phyloP scores from a whole-genome alignment of 202 grass and related monocot genomes.

The Sporobolus alterniflorus region DNA sequence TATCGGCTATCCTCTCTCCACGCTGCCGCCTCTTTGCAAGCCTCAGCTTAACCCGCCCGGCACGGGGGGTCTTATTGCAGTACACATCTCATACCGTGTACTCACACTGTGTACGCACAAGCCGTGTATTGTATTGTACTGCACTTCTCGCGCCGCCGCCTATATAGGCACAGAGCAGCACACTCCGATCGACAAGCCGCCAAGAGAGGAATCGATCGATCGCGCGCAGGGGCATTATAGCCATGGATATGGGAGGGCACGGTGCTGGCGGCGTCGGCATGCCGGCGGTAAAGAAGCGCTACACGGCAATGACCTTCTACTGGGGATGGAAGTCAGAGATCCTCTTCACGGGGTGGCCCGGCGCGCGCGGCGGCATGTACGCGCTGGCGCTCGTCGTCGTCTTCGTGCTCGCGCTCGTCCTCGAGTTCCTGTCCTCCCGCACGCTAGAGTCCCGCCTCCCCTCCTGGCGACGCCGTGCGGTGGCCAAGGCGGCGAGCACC shows the following conservation, averaged over 20 bases:
- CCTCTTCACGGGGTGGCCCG: conserved; percentile 81
- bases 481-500: conserved; percentile 13
- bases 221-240: not conserved
- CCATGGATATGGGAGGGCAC: conserved; percentile 59
- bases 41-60: too few species aligned
- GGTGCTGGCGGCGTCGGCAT: conserved; percentile 25
- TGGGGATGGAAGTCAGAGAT: conserved; percentile 80
- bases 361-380: conserved; percentile 76
- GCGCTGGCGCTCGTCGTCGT: conserved; percentile 60
- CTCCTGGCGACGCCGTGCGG: not conserved
- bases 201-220: not conserved
- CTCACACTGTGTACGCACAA: too few species aligned
- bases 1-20: too few species aligned
- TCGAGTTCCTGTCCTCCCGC: conserved; percentile 50
- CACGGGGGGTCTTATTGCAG: too few species aligned
- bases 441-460: conserved; percentile 10
- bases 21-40: too few species aligned
- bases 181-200: not conserved
- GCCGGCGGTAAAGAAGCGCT: conserved; percentile 32
- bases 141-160: not conserved
- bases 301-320: conserved; percentile 84
- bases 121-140: too few species aligned
- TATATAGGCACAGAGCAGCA: conserved; percentile 19
- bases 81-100: too few species aligned
- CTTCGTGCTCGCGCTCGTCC: conserved; percentile 50